Evolutionary conservation across 1,139 yeast species (phyloP).

Genomic region (Magnusiomyces clavatus): DNA sequence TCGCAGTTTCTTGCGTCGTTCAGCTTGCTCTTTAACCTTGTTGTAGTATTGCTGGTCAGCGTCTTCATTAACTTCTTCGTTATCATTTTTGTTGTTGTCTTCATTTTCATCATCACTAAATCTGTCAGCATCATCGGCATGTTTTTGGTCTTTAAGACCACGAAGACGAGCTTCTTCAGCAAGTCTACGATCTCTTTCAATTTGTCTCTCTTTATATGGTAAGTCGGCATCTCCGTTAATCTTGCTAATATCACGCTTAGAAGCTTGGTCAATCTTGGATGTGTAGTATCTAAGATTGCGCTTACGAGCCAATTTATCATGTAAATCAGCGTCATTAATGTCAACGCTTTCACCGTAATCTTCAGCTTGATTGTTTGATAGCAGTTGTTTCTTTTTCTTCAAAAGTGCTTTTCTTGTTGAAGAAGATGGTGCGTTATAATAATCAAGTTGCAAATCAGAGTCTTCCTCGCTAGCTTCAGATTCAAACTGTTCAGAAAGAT

Average conservation of each 20-base stretch:
- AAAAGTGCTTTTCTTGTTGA: conserved; percentile 33
- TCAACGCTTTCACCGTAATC: conserved; percentile 58
- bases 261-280: conserved; percentile 76
- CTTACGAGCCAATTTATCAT: conserved; percentile 77
- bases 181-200: conserved; percentile 81
- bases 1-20: conserved; percentile 45
- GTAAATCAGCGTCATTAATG: conserved; percentile 71
- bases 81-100: conserved; percentile 35
- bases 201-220: conserved; percentile 86
- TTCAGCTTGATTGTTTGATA: conserved; percentile 20
- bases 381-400: conserved; percentile 12
- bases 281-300: conserved; percentile 90
- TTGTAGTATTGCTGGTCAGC: conserved; percentile 42
- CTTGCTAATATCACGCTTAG: conserved; percentile 46
- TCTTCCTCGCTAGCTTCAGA: conserved; percentile 25
- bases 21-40: conserved; percentile 42
- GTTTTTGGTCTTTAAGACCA: conserved; percentile 58
- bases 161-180: conserved; percentile 83
- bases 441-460: conserved; percentile 44
- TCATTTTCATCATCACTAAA: conserved; percentile 41
- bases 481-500: conserved; percentile 11
- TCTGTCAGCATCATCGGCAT: conserved; percentile 45
- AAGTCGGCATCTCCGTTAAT: conserved; percentile 78
- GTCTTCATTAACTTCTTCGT: conserved; percentile 41
- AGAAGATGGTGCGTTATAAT: conserved; percentile 39